Conservation (phyloP, 306 rosid species). For the Luffa aegyptiaca region DNA sequence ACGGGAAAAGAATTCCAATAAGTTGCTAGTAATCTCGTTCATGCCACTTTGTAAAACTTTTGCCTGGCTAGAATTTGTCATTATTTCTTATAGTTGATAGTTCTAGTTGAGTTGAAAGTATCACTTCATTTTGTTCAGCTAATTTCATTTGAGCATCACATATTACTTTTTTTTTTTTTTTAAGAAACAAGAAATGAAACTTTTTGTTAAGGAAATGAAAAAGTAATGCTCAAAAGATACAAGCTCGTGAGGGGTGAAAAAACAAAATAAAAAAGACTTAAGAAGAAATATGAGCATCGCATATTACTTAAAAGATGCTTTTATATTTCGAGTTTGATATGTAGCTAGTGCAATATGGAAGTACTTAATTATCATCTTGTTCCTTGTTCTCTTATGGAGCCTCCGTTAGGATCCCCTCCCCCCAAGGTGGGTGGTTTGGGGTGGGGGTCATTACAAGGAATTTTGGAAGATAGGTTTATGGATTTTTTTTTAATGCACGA, state of each 20-base stretch:
- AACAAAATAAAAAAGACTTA: too few relatives aligned
- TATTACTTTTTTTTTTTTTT: background rate
- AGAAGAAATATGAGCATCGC: background rate
- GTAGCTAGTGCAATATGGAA: background rate
- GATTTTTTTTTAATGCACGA: background rate
- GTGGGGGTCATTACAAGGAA: background rate
- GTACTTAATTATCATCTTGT: background rate
- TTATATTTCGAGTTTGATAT: background rate
- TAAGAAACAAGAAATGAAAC: too few relatives aligned
- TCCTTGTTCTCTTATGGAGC: background rate
- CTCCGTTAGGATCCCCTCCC: background rate
- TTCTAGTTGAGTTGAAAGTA: background rate
- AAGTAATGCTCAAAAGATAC: too few relatives aligned
- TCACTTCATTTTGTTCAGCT: background rate
- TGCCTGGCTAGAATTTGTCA: background rate
- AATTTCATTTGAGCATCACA: background rate
- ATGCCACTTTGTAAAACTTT: background rate
- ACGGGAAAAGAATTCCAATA: background rate
- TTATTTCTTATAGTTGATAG: background rate
- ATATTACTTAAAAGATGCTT: background rate
- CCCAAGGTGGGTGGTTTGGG: background rate
- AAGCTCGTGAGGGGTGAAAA: too few relatives aligned
- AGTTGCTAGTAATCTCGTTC: background rate
- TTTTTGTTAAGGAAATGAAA: too few relatives aligned
- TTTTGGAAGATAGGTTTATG: background rate